Conservation (phyloP, 2,329 filamentous ascomycete genomes). For the Orbilia oligospora region DNA sequence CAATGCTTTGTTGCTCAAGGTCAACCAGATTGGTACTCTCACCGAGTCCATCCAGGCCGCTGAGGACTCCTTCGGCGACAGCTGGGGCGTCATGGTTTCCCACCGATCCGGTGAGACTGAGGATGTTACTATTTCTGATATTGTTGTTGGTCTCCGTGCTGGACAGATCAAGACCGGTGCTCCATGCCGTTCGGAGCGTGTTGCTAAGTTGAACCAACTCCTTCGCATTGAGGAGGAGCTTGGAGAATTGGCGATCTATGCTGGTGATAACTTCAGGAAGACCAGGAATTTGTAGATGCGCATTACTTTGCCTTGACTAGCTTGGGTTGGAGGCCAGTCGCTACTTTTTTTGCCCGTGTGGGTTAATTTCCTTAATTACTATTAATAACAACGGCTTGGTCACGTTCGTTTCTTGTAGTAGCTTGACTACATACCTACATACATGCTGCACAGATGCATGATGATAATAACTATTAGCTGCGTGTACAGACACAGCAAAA, state of each 20-base stretch:
- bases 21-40: conserved; percentile 99
- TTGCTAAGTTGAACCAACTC: conserved; percentile 99
- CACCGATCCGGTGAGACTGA: conserved; percentile 99
- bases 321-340: conserved; percentile 6
- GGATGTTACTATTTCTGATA: conserved; percentile 99
- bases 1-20: conserved; percentile 98
- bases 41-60: conserved; percentile 99
- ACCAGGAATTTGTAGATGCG: conserved; percentile 74
- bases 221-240: conserved; percentile 99
- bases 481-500: conserved; percentile 17
- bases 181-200: conserved; percentile 94
- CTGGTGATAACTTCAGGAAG: conserved; percentile 91
- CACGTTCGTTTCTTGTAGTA: conserved; percentile 30
- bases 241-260: conserved; percentile 89
- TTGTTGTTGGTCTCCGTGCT: conserved; percentile 94
- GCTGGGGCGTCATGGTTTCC: conserved; percentile 99
- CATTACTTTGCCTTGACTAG: conserved; percentile 3
- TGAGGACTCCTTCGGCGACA: conserved; percentile 95
- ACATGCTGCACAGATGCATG: conserved; percentile 9
- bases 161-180: conserved; percentile 99
- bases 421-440: background rate
- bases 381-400: conserved; percentile 23
- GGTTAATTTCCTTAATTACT: conserved; percentile 10
- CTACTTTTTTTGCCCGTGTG: background rate
- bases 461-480: conserved; percentile 1